Evolutionary conservation across 2,329 filamentous ascomycete genomes (phyloP).

Genomic region (Diplodia scrobiculata): DNA sequence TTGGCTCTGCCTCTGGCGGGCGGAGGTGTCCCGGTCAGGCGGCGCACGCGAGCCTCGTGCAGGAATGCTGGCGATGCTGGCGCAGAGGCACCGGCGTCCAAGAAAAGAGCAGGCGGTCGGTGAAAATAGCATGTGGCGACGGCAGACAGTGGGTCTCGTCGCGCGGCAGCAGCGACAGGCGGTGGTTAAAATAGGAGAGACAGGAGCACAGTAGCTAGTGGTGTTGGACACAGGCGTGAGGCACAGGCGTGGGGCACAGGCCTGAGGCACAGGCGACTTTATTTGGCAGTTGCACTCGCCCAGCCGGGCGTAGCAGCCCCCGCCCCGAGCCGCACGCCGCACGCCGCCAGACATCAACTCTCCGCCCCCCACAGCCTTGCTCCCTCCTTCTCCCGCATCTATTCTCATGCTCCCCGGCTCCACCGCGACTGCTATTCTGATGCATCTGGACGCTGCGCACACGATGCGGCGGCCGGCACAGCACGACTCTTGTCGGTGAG

Average conservation of each 20-base stretch:
- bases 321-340: conserved; percentile 5
- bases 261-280: background rate
- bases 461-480: background rate
- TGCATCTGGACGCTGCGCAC: background rate
- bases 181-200: conserved; percentile 16
- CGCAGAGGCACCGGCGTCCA: background rate
- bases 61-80: background rate
- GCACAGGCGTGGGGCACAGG: background rate
- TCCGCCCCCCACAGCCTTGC: conserved; percentile 17
- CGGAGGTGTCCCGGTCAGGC: background rate
- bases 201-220: conserved; percentile 5
- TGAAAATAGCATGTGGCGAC: background rate
- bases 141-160: background rate
- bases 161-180: background rate
- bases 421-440: conserved; percentile 21
- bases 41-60: background rate
- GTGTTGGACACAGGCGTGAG: background rate
- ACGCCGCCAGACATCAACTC: conserved; percentile 1
- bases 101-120: conserved; percentile 1
- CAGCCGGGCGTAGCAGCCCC: conserved; percentile 5
- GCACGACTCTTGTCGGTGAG: background rate
- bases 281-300: conserved; percentile 4
- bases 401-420: background rate
- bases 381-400: background rate
- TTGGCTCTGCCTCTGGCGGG: background rate